Conservation (phyloP, 257 asterid species). For the Anisodus acutangulus region DNA sequence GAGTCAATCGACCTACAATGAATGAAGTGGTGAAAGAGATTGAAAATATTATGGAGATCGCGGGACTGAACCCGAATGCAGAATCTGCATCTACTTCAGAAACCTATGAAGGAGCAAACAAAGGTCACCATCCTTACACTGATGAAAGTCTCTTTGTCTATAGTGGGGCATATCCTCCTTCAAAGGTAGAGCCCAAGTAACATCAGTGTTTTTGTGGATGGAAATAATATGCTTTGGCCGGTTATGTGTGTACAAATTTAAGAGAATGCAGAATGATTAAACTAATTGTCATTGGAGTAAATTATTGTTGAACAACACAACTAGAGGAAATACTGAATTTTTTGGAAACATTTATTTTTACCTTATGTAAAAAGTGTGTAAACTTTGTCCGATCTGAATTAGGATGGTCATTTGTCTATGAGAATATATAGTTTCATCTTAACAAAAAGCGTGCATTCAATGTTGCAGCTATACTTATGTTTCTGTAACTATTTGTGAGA, state of each 20-base stretch:
- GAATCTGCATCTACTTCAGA: slow-evolving; percentile 86
- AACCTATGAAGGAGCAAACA: slow-evolving; percentile 56
- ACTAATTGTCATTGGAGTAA: not conserved
- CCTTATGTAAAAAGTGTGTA: slow-evolving; percentile 17
- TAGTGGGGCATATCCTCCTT: slow-evolving; percentile 52
- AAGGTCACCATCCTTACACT: slow-evolving; percentile 69
- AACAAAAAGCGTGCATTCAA: not conserved
- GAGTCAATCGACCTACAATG: slow-evolving; percentile 68
- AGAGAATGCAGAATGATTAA: slow-evolving; percentile 21
- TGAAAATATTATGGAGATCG: slow-evolving; percentile 70
- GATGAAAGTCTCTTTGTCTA: slow-evolving; percentile 70
- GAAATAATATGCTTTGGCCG: not conserved
- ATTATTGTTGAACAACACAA: not conserved
- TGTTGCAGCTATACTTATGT: not conserved
- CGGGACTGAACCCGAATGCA: slow-evolving; percentile 72
- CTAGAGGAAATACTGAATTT: not conserved
- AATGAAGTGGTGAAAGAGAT: slow-evolving; percentile 83
- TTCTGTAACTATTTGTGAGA: not conserved
- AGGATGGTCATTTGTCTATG: slow-evolving; percentile 24
- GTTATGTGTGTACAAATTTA: slow-evolving; percentile 3
- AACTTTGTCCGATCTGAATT: slow-evolving; percentile 8
- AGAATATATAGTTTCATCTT: not conserved
- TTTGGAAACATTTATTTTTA: not conserved
- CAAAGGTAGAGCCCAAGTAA: slow-evolving; percentile 61
- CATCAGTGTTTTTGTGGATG: not conserved